Base-by-base conservation (phyloP, 176 grass and related monocot genomes). In the Secale cereale region DNA sequence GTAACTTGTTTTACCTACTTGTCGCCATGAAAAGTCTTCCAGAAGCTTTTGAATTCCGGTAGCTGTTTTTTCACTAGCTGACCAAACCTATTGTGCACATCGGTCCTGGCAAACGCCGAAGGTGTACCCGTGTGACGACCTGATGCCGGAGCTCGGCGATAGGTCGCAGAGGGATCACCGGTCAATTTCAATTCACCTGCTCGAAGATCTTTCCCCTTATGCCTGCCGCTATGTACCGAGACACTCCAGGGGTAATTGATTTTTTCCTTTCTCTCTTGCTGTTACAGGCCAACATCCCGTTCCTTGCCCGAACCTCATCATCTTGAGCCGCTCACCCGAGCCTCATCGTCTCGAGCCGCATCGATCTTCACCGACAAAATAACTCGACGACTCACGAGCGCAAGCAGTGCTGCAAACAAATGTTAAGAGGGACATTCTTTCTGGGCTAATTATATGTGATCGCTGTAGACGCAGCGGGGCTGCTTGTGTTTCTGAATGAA, bases 121-220 rank as follows among this genome's bases (percentile, higher is more conserved):
- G 79, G 74, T 90, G 8, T 90, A 92, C 76, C 89, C 61, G 5
- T 86, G 90, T 27, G 89, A 83, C 60, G 85, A 88, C 65, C 82
- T 91, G 65, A 78, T 81, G 10, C 65, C 52, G 1, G 92, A 92
- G 85, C 82, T 89, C 2, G 92, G 81, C 3, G 81, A 57, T 62
- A 74, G 74, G 26, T 41, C 62, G 28, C 82, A 81, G 61, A 20
- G 7, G 79, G 19, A 65, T 57, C 20, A 57, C 13, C 60, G 36
- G 82, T 15, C 7, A 7, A 19, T 74, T 23, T 70, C 46, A 50
- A 6, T 50, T 50, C 11, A 12, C 22, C 71, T 77, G 72, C 7
- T 84, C n/a, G n/a, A n/a, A n/a, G n/a, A n/a, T n/a, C n/a, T n/a
- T n/a, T n/a, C n/a, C n/a, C n/a, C n/a, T n/a, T n/a, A n/a, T n/a